A percentile compares a stretch with the other conserved stretches of the same genome.
Evolutionary conservation across 345 rosid species (phyloP).

Genomic region (Diplotaxis tenuifolia): DNA sequence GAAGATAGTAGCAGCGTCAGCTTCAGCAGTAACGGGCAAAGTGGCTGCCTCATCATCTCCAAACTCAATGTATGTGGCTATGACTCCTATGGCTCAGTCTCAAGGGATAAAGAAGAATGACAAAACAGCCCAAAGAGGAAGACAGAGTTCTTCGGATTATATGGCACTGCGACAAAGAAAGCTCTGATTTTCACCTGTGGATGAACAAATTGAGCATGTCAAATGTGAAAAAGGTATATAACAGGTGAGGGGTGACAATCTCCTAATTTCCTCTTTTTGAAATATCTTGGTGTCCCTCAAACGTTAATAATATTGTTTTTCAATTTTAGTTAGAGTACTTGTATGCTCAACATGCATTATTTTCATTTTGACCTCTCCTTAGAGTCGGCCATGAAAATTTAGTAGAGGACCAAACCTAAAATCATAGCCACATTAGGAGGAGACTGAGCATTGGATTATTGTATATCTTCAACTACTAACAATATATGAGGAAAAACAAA

Average conservation of each 20-base stretch:
- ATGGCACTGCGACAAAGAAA: conserved; percentile 4
- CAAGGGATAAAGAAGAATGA: conserved; percentile 46
- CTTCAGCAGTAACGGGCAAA: conserved; percentile 87
- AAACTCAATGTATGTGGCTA: conserved; percentile 69
- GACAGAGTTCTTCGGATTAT: conserved; percentile 11
- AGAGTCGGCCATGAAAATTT: not conserved
- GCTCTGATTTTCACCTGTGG: not conserved
- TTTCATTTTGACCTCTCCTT: not conserved
- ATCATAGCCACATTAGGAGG: no score
- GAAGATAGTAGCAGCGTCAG: conserved; percentile 85
- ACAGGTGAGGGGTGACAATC: not conserved
- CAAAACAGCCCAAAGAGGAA: conserved; percentile 39
- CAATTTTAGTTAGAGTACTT: not conserved
- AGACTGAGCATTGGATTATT: no score
- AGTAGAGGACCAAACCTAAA: not conserved
- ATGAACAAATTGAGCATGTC: not conserved
- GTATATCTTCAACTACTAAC: no score
- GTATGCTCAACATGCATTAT: not conserved
- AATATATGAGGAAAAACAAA: no score
- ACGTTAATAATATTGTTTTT: not conserved
- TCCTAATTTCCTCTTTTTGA: not conserved
- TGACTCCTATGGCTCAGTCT: conserved; percentile 92
- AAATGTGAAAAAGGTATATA: not conserved
- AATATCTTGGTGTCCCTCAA: not conserved
- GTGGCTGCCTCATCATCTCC: conserved; percentile 71